These are phyloP conservation scores for Aspergillus thermomutatus DNA, from an alignment of 2,329 filamentous ascomycete genomes.

Conservation along the genomic window DNA sequence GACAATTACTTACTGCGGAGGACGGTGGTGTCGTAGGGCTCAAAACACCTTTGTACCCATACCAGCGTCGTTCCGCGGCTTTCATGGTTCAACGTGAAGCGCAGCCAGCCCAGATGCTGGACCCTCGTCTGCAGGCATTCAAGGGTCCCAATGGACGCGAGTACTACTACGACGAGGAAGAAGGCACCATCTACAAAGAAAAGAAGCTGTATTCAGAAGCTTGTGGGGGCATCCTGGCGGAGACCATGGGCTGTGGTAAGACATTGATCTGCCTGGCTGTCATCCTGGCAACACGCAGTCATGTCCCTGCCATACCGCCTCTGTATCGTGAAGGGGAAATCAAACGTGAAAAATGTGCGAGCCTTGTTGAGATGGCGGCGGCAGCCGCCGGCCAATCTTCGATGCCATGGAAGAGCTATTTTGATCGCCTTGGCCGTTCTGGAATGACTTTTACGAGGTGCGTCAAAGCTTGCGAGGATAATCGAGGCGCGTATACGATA, in stretches of 20 bases:
- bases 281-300: slow-evolving; percentile 70
- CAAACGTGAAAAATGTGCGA: slow-evolving; percentile 52
- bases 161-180: slow-evolving; percentile 70
- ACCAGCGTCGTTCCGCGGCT: slow-evolving; percentile 76
- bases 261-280: slow-evolving; percentile 79
- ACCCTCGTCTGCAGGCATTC: slow-evolving; percentile 66
- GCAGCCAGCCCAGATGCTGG: slow-evolving; percentile 61
- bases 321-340: slow-evolving; percentile 50
- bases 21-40: slow-evolving; percentile 32
- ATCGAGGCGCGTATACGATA: slow-evolving; percentile 59
- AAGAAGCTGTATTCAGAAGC: slow-evolving; percentile 70
- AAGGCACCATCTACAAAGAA: slow-evolving; percentile 60
- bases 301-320: slow-evolving; percentile 64
- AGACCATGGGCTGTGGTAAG: slow-evolving; percentile 65
- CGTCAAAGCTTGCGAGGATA: slow-evolving; percentile 54
- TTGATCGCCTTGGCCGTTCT: slow-evolving; percentile 50
- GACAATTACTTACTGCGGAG: slow-evolving; percentile 28
- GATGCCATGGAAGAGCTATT: slow-evolving; percentile 66
- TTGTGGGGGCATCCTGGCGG: slow-evolving; percentile 58
- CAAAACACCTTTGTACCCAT: slow-evolving; percentile 65
- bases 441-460: slow-evolving; percentile 56
- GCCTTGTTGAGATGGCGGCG: slow-evolving; percentile 73
- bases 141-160: slow-evolving; percentile 57
- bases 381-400: slow-evolving; percentile 63
- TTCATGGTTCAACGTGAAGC: slow-evolving; percentile 80